phyloP scores from a whole-genome alignment of 2,329 filamentous ascomycete genomes.

The Phoma sp. region DNA sequence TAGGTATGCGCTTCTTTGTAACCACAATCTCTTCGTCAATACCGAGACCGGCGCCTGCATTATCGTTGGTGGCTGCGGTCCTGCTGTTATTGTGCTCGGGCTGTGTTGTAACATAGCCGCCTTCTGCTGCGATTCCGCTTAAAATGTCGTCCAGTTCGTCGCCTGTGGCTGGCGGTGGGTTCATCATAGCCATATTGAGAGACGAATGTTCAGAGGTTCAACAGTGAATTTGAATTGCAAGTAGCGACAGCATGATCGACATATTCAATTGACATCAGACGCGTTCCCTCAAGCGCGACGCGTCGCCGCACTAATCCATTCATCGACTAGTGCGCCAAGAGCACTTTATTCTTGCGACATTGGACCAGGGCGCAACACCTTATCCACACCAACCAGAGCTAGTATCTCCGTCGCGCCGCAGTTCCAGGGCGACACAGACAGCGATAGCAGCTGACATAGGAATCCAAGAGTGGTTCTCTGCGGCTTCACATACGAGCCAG shows the following conservation, averaged over 20 bases:
- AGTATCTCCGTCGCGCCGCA: slow-evolving; percentile 4
- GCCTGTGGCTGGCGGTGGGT: slow-evolving; percentile 29
- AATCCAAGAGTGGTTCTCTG: not conserved
- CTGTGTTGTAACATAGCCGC: slow-evolving; percentile 50
- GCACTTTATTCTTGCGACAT: slow-evolving; percentile 17
- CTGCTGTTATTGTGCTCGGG: slow-evolving; percentile 23
- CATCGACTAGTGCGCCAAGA: slow-evolving; percentile 4
- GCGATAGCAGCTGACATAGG: slow-evolving; percentile 1
- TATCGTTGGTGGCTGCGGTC: slow-evolving; percentile 15
- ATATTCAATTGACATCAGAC: not conserved
- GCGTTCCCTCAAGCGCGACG: not conserved
- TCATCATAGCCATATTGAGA: slow-evolving; percentile 29
- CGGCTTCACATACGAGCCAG: not conserved
- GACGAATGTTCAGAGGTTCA: not conserved
- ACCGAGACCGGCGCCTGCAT: slow-evolving; percentile 65
- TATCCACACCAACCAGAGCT: slow-evolving; percentile 15
- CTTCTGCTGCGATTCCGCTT: slow-evolving; percentile 69
- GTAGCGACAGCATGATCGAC: no score
- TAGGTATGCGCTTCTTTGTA: slow-evolving; percentile 74
- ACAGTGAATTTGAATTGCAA: not conserved
- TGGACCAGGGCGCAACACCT: slow-evolving; percentile 10
- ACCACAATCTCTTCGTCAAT: slow-evolving; percentile 88
- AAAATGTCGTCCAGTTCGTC: slow-evolving; percentile 72
- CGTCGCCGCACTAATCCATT: not conserved
- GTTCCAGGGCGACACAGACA: not conserved